Evolutionary conservation across 2,329 filamentous ascomycete species (phyloP), one percentile per base, ranked within the genome.

Genomic region (Purpureocillium lavendulum): DNA sequence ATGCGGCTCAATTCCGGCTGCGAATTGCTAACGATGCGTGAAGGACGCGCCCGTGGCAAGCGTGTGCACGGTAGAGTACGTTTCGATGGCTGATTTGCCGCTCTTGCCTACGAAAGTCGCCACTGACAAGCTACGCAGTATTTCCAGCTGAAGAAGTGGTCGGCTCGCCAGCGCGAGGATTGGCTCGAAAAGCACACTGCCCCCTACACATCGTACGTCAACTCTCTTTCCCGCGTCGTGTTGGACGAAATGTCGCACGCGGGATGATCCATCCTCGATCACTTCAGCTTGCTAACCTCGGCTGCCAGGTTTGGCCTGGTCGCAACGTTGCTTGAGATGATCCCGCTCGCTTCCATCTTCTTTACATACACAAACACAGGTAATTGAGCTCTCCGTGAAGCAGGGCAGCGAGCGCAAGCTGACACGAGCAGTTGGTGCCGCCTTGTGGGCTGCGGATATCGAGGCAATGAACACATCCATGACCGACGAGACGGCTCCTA

Each of bases 361-460:
- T 94, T 95, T 55, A 75, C 84, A 1, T 96, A 94, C 59, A 95
- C 88, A 13, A 96, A 95, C 59, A 84, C 86, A 2, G 76, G 77
- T 76, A 65, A 54, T 62, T 36, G 14, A 10, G 21, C 21, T 26
- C 21, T 26, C 6, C 21, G 21, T 26, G 21, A 10, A n/a, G n/a
- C n/a, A n/a, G n/a, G n/a, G n/a, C n/a, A n/a, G 21, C 21, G 21
- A 26, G 21, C 21, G n/a, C 10, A 10, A 26, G 21, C 21, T 26
- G 21, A 26, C 21, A 26, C 21, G 21, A 5, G 21, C 35, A 80
- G 87, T 94, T 42, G 90, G 88, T 7, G 90, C 89, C 39, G 90
- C 90, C 7, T 66, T 97, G n/a, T 96, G 88, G 88, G 89, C 90
- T 31, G 85, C 87, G 14, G 88, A 94, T 59, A 76, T 94, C 42